These are phyloP conservation scores for Kodamaea fungicola DNA, from an alignment of 1,139 yeast genomes.

Conservation along the genomic window DNA sequence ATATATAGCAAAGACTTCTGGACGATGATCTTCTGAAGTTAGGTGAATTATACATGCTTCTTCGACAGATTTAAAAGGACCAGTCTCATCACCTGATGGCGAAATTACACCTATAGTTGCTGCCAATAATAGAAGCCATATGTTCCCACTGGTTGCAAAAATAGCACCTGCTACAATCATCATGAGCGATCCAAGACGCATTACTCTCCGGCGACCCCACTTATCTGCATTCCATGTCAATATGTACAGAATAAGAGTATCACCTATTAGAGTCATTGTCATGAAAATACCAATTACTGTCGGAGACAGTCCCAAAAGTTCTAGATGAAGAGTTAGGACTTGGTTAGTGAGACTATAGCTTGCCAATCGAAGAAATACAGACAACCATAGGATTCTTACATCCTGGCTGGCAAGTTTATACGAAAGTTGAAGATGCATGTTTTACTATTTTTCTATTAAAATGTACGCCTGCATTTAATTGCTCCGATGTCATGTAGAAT, in stretches of 20 bases:
- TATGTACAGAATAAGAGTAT: slow-evolving; percentile 65
- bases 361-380: slow-evolving; percentile 69
- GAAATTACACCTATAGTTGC: slow-evolving; percentile 64
- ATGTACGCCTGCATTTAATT: too few species aligned
- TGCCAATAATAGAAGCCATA: slow-evolving; percentile 56
- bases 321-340: slow-evolving; percentile 68
- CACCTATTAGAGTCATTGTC: slow-evolving; percentile 81
- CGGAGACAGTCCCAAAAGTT: slow-evolving; percentile 53
- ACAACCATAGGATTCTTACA: slow-evolving; percentile 62
- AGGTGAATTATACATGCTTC: slow-evolving; percentile 84
- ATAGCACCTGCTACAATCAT: slow-evolving; percentile 70
- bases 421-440: slow-evolving; percentile 26
- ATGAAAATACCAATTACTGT: slow-evolving; percentile 70
- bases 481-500: too few species aligned
- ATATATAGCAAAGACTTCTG: slow-evolving; percentile 73
- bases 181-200: slow-evolving; percentile 62
- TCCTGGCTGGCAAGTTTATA: slow-evolving; percentile 40
- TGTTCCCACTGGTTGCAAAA: slow-evolving; percentile 54
- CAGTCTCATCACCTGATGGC: slow-evolving; percentile 90
- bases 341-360: slow-evolving; percentile 84
- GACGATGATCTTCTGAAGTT: slow-evolving; percentile 61
- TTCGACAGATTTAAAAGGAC: slow-evolving; percentile 87
- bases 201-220: slow-evolving; percentile 68
- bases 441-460: too few species aligned
- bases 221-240: slow-evolving; percentile 77